Conservation (phyloP, 345 rosid species). For the Garcia nutans region DNA sequence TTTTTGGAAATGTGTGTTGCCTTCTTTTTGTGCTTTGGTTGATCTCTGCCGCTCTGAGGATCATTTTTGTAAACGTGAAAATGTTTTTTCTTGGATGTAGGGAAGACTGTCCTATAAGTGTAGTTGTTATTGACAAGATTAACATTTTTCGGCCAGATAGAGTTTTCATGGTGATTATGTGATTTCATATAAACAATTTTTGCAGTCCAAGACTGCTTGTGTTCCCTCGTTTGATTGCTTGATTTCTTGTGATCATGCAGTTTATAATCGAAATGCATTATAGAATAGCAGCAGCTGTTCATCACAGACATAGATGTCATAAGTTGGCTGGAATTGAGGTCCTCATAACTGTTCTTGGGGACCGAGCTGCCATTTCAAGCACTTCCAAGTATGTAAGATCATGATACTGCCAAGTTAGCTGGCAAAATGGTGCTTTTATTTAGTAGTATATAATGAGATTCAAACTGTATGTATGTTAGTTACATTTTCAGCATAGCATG, state of each 20-base stretch:
- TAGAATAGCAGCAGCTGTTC: constrained; percentile 64
- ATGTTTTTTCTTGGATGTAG: constrained; percentile 43
- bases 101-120: constrained; percentile 40
- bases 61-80: constrained; percentile 13
- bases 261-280: constrained; percentile 82
- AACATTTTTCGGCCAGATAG: constrained; percentile 90
- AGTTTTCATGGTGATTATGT: constrained; percentile 73
- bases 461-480: neutral
- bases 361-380: constrained; percentile 72
- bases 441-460: too few species aligned
- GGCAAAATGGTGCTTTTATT: neutral
- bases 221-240: constrained; percentile 10
- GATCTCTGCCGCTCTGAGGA: constrained; percentile 11
- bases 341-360: constrained; percentile 71
- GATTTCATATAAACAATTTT: constrained; percentile 5
- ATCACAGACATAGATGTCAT: constrained; percentile 77
- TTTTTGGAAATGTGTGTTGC: constrained; percentile 69
- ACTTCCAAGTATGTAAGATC: constrained; percentile 53
- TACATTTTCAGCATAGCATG: neutral
- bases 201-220: constrained; percentile 11
- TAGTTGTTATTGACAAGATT: constrained; percentile 65
- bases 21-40: constrained; percentile 20
- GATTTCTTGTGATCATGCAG: constrained; percentile 43
- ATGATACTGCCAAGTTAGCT: neutral
- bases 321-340: constrained; percentile 77